Evolutionary conservation across 225 moss, liverwort and hornwort genomes (phyloP).

Genomic region (Lunularia cruciata): DNA sequence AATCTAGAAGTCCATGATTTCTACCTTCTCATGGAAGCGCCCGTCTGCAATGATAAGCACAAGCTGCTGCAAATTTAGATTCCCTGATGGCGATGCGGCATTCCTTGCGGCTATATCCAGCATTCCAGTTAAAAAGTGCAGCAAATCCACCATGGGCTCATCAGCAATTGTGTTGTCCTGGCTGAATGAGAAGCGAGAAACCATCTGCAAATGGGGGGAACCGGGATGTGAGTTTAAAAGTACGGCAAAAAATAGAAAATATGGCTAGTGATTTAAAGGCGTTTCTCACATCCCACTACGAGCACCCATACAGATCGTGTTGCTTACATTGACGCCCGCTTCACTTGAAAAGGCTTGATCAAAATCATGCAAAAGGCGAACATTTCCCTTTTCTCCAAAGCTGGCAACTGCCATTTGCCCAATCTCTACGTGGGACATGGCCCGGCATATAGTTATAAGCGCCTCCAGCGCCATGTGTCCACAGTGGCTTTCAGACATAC

Average conservation of each 20-base stretch:
- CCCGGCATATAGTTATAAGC: constrained; percentile 91
- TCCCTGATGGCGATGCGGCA: constrained; percentile 59
- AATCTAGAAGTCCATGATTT: not conserved
- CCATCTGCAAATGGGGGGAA: constrained; percentile 49
- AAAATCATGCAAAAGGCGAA: constrained; percentile 83
- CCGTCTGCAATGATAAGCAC: constrained; percentile 95
- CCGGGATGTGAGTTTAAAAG: not conserved
- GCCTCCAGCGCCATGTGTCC: constrained; percentile 96
- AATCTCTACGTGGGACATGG: constrained; percentile 97
- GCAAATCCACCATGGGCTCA: constrained; percentile 92
- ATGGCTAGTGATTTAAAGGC: too few relatives aligned
- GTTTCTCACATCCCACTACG: too few relatives aligned
- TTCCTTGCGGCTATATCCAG: constrained; percentile 71
- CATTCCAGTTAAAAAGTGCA: constrained; percentile 78
- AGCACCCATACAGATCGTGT: not conserved
- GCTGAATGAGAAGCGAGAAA: constrained; percentile 84
- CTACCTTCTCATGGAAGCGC: constrained; percentile 81
- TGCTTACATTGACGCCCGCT: constrained; percentile 64
- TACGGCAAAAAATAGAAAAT: too few relatives aligned
- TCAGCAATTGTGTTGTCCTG: constrained; percentile 95
- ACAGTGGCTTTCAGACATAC: constrained; percentile 95
- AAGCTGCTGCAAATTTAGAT: constrained; percentile 78
- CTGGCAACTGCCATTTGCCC: constrained; percentile 98
- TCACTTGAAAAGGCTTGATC: constrained; percentile 91
- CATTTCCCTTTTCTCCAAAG: constrained; percentile 97